Evolutionary conservation across 768 basidiomycete genomes (phyloP), one percentile per base, ranked within the genome.

Genomic region (Tricholoma flavovirens): DNA sequence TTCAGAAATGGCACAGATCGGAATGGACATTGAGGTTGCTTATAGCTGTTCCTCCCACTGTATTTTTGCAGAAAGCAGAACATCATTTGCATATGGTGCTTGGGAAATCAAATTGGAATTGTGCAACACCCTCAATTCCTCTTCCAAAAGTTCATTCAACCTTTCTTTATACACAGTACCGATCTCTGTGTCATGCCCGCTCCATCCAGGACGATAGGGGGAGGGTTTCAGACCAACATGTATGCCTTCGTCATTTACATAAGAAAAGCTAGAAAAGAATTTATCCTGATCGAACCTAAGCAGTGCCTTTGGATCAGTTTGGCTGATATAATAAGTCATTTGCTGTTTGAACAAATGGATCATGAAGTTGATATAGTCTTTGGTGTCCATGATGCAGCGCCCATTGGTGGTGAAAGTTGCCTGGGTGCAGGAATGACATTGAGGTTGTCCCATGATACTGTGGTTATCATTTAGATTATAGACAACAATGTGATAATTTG

Each of bases 321-420:
- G 46, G n/a, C 46, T 48, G 26, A 48, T 48, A 48, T 48, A 48
- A 4, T 48, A 48, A n/a, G 46, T 48, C 46, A 48, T 48, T 29
- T 48, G 46, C 26, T 48, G 46, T 30, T 26, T 26, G 12, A 48
- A 48, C 4, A 6, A 48, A 48, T 29, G 46, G 24, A 48, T n/a
- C 46, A 48, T 48, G 26, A 29, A 48, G 5, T 48, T 11, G 26
- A 48, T 30, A n/a, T 48, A 48, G 46, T 30, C 26, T 15, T 48
- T 24, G n/a, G 46, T 26, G 7, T 48, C 26, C 26, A 48, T 48
- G 46, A 48, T 48, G 26, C 46, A 48, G n/a, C 7, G 8, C 26
- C 46, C 46, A 29, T n/a, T n/a, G 3, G 7, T 26, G 14, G 46
- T 29, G 29, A 29, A 30, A 15, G 26, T 26, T 30, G 46, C 46